A percentile compares a stretch with the other conserved stretches of the same genome.
Evolutionary conservation across 305 asterid species (phyloP).

Genomic region (Striga hermonthica): DNA sequence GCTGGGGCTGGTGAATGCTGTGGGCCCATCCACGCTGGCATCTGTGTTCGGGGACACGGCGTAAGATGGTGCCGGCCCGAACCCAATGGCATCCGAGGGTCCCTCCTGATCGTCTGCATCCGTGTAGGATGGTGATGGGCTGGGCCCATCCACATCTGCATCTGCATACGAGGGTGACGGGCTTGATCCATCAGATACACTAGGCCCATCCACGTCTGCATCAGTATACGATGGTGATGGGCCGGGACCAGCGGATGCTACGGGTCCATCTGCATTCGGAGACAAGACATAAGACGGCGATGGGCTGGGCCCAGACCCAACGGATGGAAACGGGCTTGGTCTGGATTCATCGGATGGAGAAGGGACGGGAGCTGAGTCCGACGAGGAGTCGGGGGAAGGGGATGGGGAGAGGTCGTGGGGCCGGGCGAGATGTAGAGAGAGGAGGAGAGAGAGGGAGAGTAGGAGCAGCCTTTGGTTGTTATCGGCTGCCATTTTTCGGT

Average conservation of each 20-base stretch:
- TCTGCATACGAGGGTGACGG: too few species aligned
- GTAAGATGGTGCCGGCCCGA: not conserved
- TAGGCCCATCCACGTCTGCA: not conserved
- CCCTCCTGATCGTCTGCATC: too few species aligned
- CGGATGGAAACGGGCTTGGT: too few species aligned
- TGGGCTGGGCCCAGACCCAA: not conserved
- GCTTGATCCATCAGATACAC: too few species aligned
- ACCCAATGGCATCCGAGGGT: too few species aligned
- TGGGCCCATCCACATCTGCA: too few species aligned
- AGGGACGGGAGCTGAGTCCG: not conserved
- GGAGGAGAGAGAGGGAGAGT: conserved; percentile 23
- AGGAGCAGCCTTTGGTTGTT: conserved; percentile 28
- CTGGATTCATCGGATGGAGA: not conserved
- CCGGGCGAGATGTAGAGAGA: conserved; percentile 22
- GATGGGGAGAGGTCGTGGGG: conserved; percentile 14
- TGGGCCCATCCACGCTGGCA: not conserved
- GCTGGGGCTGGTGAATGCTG: too few species aligned
- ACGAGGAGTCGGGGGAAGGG: not conserved
- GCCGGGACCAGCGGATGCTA: not conserved
- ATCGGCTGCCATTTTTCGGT: conserved; percentile 29
- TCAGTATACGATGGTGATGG: not conserved
- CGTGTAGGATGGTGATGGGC: too few species aligned
- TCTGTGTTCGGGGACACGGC: conserved; percentile 16
- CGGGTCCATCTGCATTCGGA: too few species aligned
- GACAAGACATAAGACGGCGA: too few species aligned